Percentiles rank a stretch among this genome's conserved stretches.
Evolutionary conservation across 306 rosid genomes (phyloP).

Genomic region (Phaseolus lunatus): DNA sequence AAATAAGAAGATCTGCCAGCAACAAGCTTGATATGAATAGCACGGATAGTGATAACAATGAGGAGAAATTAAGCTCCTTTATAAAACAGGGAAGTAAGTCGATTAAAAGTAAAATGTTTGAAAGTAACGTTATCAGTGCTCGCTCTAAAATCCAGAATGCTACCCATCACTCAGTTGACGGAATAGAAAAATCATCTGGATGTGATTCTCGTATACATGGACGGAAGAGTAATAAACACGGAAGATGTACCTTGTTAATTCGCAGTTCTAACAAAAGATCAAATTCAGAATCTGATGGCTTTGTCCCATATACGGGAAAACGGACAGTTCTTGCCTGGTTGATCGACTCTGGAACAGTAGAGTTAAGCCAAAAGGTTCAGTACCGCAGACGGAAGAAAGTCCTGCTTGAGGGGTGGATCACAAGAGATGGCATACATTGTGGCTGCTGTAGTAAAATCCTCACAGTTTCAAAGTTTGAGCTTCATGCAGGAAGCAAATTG

Average conservation of each 20-base stretch:
- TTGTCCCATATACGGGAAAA: slow-evolving; percentile 81
- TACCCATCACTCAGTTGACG: slow-evolving; percentile 48
- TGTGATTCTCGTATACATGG: slow-evolving; percentile 63
- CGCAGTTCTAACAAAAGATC: slow-evolving; percentile 70
- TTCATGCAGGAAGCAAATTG: slow-evolving; percentile 88
- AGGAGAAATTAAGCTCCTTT: slow-evolving; percentile 81
- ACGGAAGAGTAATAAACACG: slow-evolving; percentile 74
- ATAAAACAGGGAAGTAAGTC: slow-evolving; percentile 79
- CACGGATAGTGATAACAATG: slow-evolving; percentile 70
- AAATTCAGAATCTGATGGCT: slow-evolving; percentile 74
- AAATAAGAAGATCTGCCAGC: slow-evolving; percentile 49
- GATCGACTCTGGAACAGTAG: slow-evolving; percentile 72
- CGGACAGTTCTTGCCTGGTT: slow-evolving; percentile 87
- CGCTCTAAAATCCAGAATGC: slow-evolving; percentile 60
- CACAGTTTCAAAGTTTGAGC: slow-evolving; percentile 82
- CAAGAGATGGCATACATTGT: slow-evolving; percentile 90
- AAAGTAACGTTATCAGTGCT: slow-evolving; percentile 53
- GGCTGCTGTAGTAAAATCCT: slow-evolving; percentile 93
- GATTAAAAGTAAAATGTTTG: slow-evolving; percentile 62
- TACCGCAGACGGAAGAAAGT: slow-evolving; percentile 75
- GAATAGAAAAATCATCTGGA: slow-evolving; percentile 53
- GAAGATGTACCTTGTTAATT: slow-evolving; percentile 74
- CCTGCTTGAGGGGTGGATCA: slow-evolving; percentile 88
- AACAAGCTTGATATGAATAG: slow-evolving; percentile 58
- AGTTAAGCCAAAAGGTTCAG: slow-evolving; percentile 85